Base-by-base conservation (phyloP, 352 stramenopile species). In the Phytophthora chlamydospora region DNA sequence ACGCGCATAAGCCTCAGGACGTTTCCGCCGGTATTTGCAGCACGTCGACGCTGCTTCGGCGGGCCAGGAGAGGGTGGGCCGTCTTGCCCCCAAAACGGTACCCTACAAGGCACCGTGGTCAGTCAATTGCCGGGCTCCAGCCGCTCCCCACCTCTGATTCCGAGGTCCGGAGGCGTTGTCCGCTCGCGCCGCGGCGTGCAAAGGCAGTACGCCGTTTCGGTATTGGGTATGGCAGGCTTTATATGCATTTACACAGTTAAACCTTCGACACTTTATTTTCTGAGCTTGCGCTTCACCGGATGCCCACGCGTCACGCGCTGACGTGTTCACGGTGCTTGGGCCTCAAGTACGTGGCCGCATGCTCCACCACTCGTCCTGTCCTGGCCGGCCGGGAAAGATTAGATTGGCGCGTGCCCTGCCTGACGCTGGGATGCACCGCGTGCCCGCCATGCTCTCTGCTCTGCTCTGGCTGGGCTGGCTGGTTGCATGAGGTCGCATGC, bases 221-320 rank as follows among this genome's bases (percentile, higher is more conserved):
- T 39, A 52, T 61, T 10, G 9, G 5, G 4, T 38, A 51, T 45
- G 11, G 19, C 17, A 60, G 51, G 52, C 17, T 49, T 45, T 41
- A 9, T 9, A 49, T 50, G 34, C 16, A 1, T n/a, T 43, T 35
- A 27, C 14, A 32, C 51, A 40, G 33, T 14, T 29, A 49, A 43
- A n/a, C 49, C 45, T 39, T 39, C n/a, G 24, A 46, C 48, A 56
- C 21, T 56, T 56, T 14, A 56, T 56, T 7, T 35, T 6, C 38
- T 43, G 38, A 17, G 32, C 52, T 64, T 65, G 58, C 58, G 58
- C 40, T 66, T 66, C 50, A 62, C 27, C 8, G 10, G 58, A 39
- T 48, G 36, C 16, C 57, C 46, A 52, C 56, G 45, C 24, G 31
- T 61, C 53, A 61, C 27, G 24, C 44, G 39, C 50, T 66, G 58